These are phyloP conservation scores for Aspergillus fischeri DNA, from an alignment of 2,329 filamentous ascomycete species.

Conservation along the genomic window DNA sequence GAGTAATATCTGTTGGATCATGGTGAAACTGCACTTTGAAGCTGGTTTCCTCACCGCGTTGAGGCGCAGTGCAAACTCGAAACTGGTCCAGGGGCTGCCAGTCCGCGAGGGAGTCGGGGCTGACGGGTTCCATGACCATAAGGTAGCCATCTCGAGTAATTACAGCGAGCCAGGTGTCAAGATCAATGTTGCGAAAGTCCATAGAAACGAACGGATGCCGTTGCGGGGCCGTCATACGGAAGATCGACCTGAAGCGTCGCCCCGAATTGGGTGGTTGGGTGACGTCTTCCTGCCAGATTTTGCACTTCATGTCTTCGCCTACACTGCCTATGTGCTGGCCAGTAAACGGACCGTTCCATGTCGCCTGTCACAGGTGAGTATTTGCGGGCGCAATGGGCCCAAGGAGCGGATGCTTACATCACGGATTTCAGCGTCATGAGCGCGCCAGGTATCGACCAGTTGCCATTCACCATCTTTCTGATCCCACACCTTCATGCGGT, in stretches of 20 bases:
- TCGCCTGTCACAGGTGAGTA: slow-evolving; percentile 55
- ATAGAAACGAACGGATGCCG: slow-evolving; percentile 70
- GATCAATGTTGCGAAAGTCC: slow-evolving; percentile 77
- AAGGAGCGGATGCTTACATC: slow-evolving; percentile 56
- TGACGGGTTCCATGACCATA: slow-evolving; percentile 77
- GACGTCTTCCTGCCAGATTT: slow-evolving; percentile 88
- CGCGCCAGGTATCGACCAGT: slow-evolving; percentile 81
- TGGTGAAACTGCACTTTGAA: slow-evolving; percentile 88
- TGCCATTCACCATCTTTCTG: slow-evolving; percentile 70
- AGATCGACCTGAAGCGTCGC: slow-evolving; percentile 72
- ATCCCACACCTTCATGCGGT: slow-evolving; percentile 88
- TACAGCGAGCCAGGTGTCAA: slow-evolving; percentile 80
- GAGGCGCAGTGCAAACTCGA: slow-evolving; percentile 64
- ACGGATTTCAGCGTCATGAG: slow-evolving; percentile 83
- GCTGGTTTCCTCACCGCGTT: slow-evolving; percentile 77
- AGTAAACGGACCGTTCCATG: slow-evolving; percentile 88
- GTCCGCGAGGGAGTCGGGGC: slow-evolving; percentile 73
- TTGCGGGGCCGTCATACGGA: slow-evolving; percentile 61
- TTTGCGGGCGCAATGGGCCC: slow-evolving; percentile 7
- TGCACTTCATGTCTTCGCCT: slow-evolving; percentile 83
- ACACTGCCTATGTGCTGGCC: slow-evolving; percentile 86
- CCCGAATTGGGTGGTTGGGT: slow-evolving; percentile 69
- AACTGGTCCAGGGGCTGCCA: slow-evolving; percentile 75
- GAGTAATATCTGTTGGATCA: slow-evolving; percentile 68
- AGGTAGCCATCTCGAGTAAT: slow-evolving; percentile 78